phyloP scores from a whole-genome alignment of 805 yeast species.

The Hagleromyces aurorensis region DNA sequence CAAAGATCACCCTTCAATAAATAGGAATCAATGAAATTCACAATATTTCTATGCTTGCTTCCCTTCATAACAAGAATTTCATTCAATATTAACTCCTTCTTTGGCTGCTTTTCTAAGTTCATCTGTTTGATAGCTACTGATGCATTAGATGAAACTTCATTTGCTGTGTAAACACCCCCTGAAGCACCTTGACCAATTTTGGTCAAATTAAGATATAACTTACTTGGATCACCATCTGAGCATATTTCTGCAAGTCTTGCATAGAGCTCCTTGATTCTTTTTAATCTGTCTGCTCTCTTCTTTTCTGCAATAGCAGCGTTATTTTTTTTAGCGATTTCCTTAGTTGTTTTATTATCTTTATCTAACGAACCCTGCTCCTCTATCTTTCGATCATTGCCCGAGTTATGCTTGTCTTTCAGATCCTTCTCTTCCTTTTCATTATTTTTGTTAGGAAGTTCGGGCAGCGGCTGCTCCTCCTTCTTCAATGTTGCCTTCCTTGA shows the following conservation, averaged over 20 bases:
- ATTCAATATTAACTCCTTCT: conserved; percentile 88
- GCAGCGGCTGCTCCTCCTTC: conserved; percentile 23
- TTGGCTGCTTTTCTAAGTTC: conserved; percentile 91
- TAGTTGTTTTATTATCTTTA: conserved; percentile 30
- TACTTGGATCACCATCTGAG: conserved; percentile 76
- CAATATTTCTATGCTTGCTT: conserved; percentile 82
- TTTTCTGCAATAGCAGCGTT: conserved; percentile 44
- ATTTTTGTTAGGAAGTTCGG: conserved; percentile 15
- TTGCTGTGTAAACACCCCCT: conserved; percentile 93
- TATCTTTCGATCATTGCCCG: conserved; percentile 1
- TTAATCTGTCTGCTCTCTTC: conserved; percentile 72
- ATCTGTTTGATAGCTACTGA: conserved; percentile 94
- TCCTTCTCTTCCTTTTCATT: neutral
- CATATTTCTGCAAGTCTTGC: conserved; percentile 69
- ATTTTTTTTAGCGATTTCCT: conserved; percentile 20
- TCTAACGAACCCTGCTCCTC: conserved; percentile 32
- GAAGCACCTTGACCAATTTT: conserved; percentile 98
- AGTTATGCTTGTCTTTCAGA: neutral
- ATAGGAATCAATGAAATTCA: conserved; percentile 85
- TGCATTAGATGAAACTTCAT: conserved; percentile 44
- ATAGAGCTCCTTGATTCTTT: conserved; percentile 63
- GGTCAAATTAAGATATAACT: conserved; percentile 54
- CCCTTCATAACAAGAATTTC: conserved; percentile 96
- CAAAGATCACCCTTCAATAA: conserved; percentile 72
- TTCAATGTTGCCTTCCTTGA: conserved; percentile 14